Percentiles rank a stretch among this genome's conserved stretches.
Conservation (phyloP, 192 early-diverging fungal species). For the Coemansia sp. region DNA sequence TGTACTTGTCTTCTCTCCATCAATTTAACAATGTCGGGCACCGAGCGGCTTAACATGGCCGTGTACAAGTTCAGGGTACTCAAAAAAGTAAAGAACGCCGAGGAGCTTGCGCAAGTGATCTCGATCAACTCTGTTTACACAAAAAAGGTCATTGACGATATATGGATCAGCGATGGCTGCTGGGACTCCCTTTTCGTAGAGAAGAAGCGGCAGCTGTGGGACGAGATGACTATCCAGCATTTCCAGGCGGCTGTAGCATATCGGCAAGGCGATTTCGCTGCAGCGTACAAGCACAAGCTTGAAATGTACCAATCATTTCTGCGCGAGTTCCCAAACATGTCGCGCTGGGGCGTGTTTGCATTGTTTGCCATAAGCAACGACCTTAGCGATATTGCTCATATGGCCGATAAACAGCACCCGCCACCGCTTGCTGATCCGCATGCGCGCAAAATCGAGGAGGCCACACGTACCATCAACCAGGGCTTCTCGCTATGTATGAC, state of each 20-base stretch:
- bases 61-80: conserved; percentile 28
- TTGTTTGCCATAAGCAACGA: conserved; percentile 37
- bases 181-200: conserved; percentile 18
- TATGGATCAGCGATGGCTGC: conserved; percentile 22
- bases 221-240: conserved; percentile 28
- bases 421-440: background rate
- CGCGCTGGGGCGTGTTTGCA: conserved; percentile 32
- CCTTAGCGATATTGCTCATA: conserved; percentile 21
- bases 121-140: conserved; percentile 27
- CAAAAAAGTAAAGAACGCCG: conserved; percentile 18
- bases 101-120: conserved; percentile 28
- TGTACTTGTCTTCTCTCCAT: background rate
- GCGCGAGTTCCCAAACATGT: conserved; percentile 33
- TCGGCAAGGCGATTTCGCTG: conserved; percentile 17
- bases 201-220: conserved; percentile 5
- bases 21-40: conserved; percentile 32
- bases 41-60: conserved; percentile 19
- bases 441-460: conserved; percentile 67
- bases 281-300: conserved; percentile 32
- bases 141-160: conserved; percentile 21
- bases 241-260: conserved; percentile 28
- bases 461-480: conserved; percentile 83
- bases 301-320: conserved; percentile 38
- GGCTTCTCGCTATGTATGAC: conserved; percentile 87
- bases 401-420: conserved; percentile 28